Base-by-base conservation (phyloP, 1,139 yeast genomes). In the Hyphopichia khmerensis region DNA sequence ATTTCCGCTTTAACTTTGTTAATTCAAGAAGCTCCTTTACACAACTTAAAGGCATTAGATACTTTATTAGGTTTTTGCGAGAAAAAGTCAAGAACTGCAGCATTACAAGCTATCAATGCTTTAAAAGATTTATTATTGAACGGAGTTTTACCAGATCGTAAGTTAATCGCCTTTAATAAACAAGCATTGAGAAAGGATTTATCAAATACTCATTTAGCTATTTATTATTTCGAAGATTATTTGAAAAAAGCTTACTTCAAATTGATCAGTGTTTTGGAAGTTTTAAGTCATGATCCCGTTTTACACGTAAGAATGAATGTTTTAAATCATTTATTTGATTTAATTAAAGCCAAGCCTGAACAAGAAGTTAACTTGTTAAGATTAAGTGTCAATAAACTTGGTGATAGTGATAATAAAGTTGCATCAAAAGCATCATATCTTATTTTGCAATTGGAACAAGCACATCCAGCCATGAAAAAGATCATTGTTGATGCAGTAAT, bases 381-480 rank as follows among this genome's bases (percentile, higher is more conserved):
- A 53, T 73, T 95, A 44, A 96, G 96, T 40, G 95, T 90, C 39
- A 93, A 95, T 64, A 93, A 93, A 62, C 74, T 93, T 39, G 99
- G 99, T 67, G 99, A 93, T 59, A 76, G 79, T 39, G 97, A 93
- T 52, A 86, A 87, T 50, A 90, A 89, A 60, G 96, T 93, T 10
- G 81, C 96, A 1, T 87, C 98, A 2, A 87, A 89, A 59, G 82
- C 96, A 1, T 90, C 97, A 2, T 88, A 82, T 62, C 82, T 85
- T 52, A 70, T 93, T 39, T 74, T 91, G 48, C 85, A 87, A 54
- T 69, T 91, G 40, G 88, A 91, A 62, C 96, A 89, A 62, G 87
- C 84, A 3, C 99, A 93, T 63, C 99, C 99, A 17, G 95, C 95
- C 40, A 93, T 93, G 99, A 91, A 90, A 61, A 70, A 79, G 41